Conservation (phyloP, 2,329 filamentous ascomycete species). For the Verticillium nonalfalfae region DNA sequence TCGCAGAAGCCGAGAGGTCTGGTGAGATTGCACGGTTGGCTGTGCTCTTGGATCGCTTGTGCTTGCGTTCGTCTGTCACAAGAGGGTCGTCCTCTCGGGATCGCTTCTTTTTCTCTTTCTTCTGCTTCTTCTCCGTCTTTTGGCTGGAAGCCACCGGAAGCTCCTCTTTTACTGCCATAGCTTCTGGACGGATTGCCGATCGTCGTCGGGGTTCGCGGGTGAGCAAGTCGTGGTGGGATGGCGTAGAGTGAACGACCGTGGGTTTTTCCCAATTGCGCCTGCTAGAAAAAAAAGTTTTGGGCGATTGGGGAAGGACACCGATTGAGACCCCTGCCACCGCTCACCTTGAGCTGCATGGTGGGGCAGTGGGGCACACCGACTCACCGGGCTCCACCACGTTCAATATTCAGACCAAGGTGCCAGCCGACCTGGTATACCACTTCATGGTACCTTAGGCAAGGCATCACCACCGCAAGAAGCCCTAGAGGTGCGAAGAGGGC, state of each 20-base stretch:
- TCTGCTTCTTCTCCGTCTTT: constrained; percentile 31
- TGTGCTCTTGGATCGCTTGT: constrained; percentile 44
- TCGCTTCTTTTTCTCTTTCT: constrained; percentile 38
- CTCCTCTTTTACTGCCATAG: not conserved
- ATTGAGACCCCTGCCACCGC: not conserved
- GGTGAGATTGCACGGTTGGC: not conserved
- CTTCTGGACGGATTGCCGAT: not conserved
- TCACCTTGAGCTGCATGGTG: not conserved
- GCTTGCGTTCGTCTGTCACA: constrained; percentile 35
- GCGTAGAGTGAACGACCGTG: not conserved
- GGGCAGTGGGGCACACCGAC: not conserved
- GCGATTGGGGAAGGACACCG: not conserved
- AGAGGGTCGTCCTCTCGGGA: constrained; percentile 33
- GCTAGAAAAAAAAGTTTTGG: not conserved
- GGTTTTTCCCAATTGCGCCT: not conserved
- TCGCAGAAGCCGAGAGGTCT: not conserved
- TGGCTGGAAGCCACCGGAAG: not conserved
- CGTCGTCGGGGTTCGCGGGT: not conserved
- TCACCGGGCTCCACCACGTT: not conserved
- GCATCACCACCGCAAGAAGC: too few species aligned
- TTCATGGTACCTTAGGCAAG: too few species aligned
- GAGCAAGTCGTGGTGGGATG: not conserved
- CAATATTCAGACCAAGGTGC: too few species aligned
- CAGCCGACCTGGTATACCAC: too few species aligned
- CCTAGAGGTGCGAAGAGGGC: too few species aligned